phyloP scores from a whole-genome alignment of 345 rosid species.

The Diplotaxis tenuifolia region DNA sequence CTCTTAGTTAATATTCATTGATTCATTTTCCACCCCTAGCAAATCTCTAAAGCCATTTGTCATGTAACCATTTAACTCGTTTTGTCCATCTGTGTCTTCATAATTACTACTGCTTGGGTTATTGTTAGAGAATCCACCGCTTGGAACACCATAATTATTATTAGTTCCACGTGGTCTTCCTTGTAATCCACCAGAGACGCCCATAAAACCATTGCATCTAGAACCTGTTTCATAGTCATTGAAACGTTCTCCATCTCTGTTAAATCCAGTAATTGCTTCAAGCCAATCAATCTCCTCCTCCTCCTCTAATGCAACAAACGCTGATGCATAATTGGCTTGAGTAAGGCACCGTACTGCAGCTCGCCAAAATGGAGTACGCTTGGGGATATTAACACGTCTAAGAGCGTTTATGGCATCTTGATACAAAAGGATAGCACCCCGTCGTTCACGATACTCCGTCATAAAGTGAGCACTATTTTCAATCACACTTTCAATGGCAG shows the following conservation, averaged over 20 bases:
- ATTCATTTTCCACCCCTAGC: background rate
- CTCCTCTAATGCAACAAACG: background rate
- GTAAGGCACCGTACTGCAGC: background rate
- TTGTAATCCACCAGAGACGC: background rate
- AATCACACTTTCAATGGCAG: background rate
- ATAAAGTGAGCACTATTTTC: background rate
- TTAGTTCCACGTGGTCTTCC: background rate
- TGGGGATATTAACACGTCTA: background rate
- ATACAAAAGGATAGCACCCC: background rate
- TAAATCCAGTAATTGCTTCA: background rate
- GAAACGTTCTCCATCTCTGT: background rate
- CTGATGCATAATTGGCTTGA: background rate
- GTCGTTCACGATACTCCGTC: background rate
- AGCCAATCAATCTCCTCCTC: background rate
- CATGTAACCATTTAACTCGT: background rate
- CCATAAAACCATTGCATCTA: background rate
- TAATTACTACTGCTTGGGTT: no score
- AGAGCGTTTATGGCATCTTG: background rate
- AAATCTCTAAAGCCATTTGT: background rate
- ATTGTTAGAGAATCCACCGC: no score
- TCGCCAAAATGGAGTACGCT: background rate
- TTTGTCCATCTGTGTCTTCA: background rate
- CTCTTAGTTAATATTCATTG: background rate
- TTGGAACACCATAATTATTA: background rate
- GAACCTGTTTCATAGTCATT: background rate